Conservation (phyloP, 202 grass and related monocot species). For the Saccharum hybrid region DNA sequence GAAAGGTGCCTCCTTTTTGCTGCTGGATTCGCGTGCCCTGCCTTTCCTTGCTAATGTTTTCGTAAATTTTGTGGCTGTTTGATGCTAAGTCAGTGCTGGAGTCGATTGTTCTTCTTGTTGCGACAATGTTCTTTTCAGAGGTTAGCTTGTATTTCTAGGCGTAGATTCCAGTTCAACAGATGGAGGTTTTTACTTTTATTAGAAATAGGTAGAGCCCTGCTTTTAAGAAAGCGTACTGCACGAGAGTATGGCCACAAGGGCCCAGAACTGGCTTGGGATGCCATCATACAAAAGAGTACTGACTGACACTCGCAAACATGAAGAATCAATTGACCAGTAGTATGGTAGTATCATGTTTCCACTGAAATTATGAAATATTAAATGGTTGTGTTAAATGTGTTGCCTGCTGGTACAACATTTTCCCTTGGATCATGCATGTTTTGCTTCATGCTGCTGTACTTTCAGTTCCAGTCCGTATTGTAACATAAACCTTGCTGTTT, state of each 20-base stretch:
- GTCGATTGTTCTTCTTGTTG: not conserved
- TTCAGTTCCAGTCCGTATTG: not conserved
- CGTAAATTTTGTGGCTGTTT: not conserved
- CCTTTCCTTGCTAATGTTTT: not conserved
- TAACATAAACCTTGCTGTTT: constrained; percentile 21
- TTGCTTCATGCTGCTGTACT: constrained; percentile 9
- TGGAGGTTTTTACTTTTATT: not conserved
- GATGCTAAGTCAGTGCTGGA: too few relatives aligned
- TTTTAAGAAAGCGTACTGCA: not conserved
- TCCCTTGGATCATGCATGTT: not conserved
- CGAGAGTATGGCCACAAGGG: not conserved
- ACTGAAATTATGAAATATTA: constrained; percentile 28
- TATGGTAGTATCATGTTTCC: not conserved
- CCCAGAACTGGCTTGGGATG: not conserved
- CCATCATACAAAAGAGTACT: not conserved
- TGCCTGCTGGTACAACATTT: not conserved
- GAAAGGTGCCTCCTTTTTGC: not conserved
- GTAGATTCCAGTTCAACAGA: not conserved
- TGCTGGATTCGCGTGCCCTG: constrained; percentile 29
- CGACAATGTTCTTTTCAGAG: not conserved
- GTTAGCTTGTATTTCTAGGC: not conserved
- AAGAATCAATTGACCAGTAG: not conserved
- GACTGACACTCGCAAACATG: not conserved
- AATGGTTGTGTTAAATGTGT: constrained; percentile 14
- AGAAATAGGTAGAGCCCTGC: not conserved